These are phyloP conservation scores for Yarrowia sp. DNA, from an alignment of 805 yeast species.

Conservation along the genomic window DNA sequence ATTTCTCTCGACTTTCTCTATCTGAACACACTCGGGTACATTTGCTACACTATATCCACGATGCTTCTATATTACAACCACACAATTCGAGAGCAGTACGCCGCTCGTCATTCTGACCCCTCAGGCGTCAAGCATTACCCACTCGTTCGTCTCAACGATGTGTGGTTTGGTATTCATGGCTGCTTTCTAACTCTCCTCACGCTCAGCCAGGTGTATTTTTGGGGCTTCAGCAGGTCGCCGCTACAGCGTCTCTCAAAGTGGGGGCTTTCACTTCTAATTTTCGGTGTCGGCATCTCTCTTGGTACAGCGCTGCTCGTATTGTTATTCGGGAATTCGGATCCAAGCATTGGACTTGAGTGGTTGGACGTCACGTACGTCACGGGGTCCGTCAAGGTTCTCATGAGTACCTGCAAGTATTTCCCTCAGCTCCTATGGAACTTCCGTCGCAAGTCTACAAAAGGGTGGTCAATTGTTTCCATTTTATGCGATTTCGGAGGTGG, in stretches of 20 bases:
- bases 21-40: constrained; percentile 51
- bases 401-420: constrained; percentile 57
- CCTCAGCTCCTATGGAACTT: constrained; percentile 58
- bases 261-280: constrained; percentile 44
- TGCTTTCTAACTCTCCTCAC: constrained; percentile 50
- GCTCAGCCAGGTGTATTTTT: constrained; percentile 51
- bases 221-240: constrained; percentile 51
- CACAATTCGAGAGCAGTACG: constrained; percentile 50
- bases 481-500: constrained; percentile 56
- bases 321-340: constrained; percentile 14
- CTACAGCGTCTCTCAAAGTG: constrained; percentile 46
- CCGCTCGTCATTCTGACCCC: constrained; percentile 45
- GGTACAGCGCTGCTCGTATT: constrained; percentile 45
- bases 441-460: constrained; percentile 55
- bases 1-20: constrained; percentile 50
- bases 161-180: constrained; percentile 57
- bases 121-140: constrained; percentile 48
- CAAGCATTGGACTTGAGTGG: constrained; percentile 40
- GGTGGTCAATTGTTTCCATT: constrained; percentile 55
- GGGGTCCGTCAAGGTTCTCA: constrained; percentile 56
- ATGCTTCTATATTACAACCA: constrained; percentile 48
- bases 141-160: constrained; percentile 54
- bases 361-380: constrained; percentile 54
- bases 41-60: constrained; percentile 49
- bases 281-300: constrained; percentile 42